Evolutionary conservation across 331 rosid species (phyloP), one percentile per base, ranked within the genome.

Genomic region (Quercus tomentella): DNA sequence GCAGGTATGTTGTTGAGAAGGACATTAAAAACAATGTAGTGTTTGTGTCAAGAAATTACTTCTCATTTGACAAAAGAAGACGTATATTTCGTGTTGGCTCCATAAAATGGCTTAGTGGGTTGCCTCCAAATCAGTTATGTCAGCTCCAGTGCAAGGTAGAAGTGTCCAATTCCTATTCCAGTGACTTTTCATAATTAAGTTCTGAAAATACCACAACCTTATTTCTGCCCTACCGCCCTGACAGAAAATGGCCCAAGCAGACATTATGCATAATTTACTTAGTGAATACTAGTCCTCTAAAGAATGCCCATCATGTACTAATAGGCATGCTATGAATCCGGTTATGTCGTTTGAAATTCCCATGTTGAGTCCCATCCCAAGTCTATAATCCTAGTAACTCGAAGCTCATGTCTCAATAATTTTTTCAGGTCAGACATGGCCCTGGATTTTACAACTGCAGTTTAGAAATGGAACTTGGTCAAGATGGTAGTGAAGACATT

Each of bases 1-100:
- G 91, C 85, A 93, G 99, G 97, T 95, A 91, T 79, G 99, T 92
- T 58, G 99, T 95, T 77, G 93, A 92, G 87, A 95, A 95, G 86
- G 94, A 95, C 83, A 78, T 90, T 68, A 88, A 84, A 82, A 89
- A 90, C 88, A 92, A 95, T 80, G 97, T 93, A 52, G 89, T 93
- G 70, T 95, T 92, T 81, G 97, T 90, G 79, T 95, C 99, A 52
- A 91, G 97, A 88, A 95, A 93, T 84, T 95, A 95, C 83, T 92
- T 87, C 86, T 91, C 98, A 23, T 23, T 83, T 16, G 93, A 95
- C 82, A 95, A 95, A 86, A 89, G 93, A 82, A 91, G 99, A 85
- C 91, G 97, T 37, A 9, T 88, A 62, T 92, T 95, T 65, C 88
- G 96, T 61, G 94, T 84, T 73, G 97, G 99, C 72, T 95, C 97